A percentile compares a stretch with the other conserved stretches of the same genome.
These are phyloP conservation scores for Fraxinus paxiana DNA, from an alignment of 305 asterid species.

Conservation along the genomic window DNA sequence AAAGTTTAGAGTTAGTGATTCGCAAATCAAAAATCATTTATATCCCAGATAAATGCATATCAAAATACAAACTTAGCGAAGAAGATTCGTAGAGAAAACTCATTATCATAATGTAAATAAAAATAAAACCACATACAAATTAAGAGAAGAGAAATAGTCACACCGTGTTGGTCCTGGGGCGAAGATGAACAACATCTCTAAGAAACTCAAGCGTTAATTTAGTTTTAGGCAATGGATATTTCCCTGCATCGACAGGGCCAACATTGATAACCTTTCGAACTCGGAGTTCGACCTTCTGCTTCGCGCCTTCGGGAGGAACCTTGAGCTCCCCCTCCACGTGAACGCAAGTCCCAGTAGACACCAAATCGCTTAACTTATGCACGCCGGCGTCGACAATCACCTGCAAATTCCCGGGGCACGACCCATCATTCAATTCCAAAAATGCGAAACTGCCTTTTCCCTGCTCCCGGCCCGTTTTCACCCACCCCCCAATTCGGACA, in stretches of 20 bases:
- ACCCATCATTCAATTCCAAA: conserved; percentile 80
- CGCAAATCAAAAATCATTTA: not conserved
- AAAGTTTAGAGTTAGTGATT: not conserved
- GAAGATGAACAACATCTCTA: conserved; percentile 78
- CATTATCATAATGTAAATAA: not conserved
- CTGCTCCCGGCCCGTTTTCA: conserved; percentile 79
- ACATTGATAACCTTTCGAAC: conserved; percentile 59
- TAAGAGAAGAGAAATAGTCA: not conserved
- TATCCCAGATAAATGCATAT: not conserved
- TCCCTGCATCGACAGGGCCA: conserved; percentile 75
- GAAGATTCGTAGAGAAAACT: not conserved
- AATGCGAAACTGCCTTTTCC: conserved; percentile 80
- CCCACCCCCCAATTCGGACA: conserved; percentile 82
- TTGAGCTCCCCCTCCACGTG: conserved; percentile 73
- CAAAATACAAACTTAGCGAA: not conserved
- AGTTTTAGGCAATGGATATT: conserved; percentile 84
- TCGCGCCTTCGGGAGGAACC: conserved; percentile 69
- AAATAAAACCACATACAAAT: not conserved
- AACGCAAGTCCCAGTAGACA: conserved; percentile 71
- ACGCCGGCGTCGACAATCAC: conserved; percentile 63
- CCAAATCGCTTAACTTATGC: conserved; percentile 58
- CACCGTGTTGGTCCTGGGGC: conserved; percentile 80
- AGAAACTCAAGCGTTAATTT: conserved; percentile 68
- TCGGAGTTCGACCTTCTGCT: conserved; percentile 68
- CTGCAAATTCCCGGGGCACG: conserved; percentile 73